Evolutionary conservation across 2,329 filamentous ascomycete species (phyloP), one percentile per base, ranked within the genome.

Genomic region (Tolypocladium tropicale): DNA sequence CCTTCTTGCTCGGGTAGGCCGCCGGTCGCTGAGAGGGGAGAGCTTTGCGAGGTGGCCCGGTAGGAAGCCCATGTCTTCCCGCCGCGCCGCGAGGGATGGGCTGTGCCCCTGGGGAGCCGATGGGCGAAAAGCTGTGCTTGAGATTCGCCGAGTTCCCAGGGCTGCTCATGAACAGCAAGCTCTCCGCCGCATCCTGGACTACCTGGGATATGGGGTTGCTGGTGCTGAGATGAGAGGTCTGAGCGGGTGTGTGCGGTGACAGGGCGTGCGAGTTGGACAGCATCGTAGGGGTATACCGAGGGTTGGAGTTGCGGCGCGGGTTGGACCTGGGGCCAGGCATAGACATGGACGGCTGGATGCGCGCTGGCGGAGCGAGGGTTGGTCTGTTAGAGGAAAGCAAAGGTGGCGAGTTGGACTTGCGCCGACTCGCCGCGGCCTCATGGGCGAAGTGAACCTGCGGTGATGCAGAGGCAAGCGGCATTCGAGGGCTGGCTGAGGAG

Each of bases 171-270:
- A 92, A 91, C 30, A 93, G 75, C 28, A 94, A 72, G 0, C 88
- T 87, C 66, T 92, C 89, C 51, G 93, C 84, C 6, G 89, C 89
- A 64, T 93, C 89, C 65, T 91, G 88, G 66, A 94, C 89, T 53
- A 88, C 81, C 58, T 66, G 64, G n/a, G 64, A 57, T 59, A 65
- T 59, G 67, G 73, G 30, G 62, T 68, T 12, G 66, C 62, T 59
- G 25, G 59, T 59, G 21, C 63, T 62, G 37, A 67, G 51, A 2
- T 55, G 67, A 6, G 71, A 70, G 25, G 67, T 64, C 37, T 75
- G 71, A 21, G 72, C 68, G 1, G 76, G 73, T 25, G 72, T 75
- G 3, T 72, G 71, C 58, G 75, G 76, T 2, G 78, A 78, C 39
- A 74, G 71, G 23, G 78, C 76, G 41, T 78, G 73, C 0, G 78